Percentiles rank a stretch among this genome's conserved stretches.
These are phyloP conservation scores for Schizophyllum amplum DNA, from an alignment of 1,284 basidiomycete species.

Conservation along the genomic window DNA sequence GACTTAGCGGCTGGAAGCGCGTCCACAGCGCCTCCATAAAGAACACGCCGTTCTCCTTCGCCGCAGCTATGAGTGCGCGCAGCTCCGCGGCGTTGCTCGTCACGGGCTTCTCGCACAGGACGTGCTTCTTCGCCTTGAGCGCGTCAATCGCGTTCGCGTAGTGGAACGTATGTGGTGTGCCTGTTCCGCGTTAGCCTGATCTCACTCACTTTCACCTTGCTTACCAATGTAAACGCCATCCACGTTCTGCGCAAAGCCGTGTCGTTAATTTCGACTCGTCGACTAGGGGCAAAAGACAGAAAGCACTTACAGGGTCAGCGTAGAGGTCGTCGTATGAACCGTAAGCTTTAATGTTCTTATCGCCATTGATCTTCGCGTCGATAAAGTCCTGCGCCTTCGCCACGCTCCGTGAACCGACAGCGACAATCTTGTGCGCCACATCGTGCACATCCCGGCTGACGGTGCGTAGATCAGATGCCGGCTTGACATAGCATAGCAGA, in stretches of 20 bases:
- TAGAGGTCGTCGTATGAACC: conserved; percentile 77
- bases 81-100: conserved; percentile 61
- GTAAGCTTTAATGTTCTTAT: conserved; percentile 56
- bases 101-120: conserved; percentile 81
- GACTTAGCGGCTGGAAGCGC: conserved; percentile 63
- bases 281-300: neutral
- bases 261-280: neutral
- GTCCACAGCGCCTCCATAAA: conserved; percentile 89
- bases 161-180: conserved; percentile 84
- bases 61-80: conserved; percentile 59
- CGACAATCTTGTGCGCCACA: conserved; percentile 68
- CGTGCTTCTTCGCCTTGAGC: conserved; percentile 76
- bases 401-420: conserved; percentile 72
- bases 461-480: neutral
- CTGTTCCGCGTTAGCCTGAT: conserved; percentile 24
- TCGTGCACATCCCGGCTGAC: conserved; percentile 62
- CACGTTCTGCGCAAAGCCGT: conserved; percentile 44
- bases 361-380: conserved; percentile 37
- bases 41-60: conserved; percentile 72
- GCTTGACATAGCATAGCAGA: neutral
- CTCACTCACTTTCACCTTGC: conserved; percentile 10
- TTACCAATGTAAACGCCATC: conserved; percentile 75
- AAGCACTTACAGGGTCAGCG: conserved; percentile 46
- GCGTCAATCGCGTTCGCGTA: conserved; percentile 73
- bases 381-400: conserved; percentile 72